phyloP scores from a whole-genome alignment of 805 yeast genomes.

The Myxozyma monticola region DNA sequence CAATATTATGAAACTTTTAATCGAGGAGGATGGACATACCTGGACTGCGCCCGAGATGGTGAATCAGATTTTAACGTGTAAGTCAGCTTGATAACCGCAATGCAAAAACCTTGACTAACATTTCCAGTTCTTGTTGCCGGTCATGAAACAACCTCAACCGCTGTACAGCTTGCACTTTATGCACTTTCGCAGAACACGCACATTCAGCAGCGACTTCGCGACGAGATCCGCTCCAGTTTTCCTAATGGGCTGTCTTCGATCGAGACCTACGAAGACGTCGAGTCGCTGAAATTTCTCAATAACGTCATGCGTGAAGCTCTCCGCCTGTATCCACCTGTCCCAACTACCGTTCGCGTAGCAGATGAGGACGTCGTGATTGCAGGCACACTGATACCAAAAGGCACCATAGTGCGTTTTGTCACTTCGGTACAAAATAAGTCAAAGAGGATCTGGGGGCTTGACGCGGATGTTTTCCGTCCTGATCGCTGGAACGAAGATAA shows the following conservation, averaged over 20 bases:
- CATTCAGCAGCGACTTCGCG: slow-evolving; percentile 19
- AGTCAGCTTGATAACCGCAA: too few species aligned
- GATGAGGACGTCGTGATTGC: slow-evolving; percentile 10
- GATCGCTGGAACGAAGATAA: slow-evolving; percentile 22
- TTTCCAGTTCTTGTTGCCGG: too few species aligned
- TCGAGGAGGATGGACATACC: not conserved
- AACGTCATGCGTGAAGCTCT: slow-evolving; percentile 14
- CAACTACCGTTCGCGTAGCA: slow-evolving; percentile 11
- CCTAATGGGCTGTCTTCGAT: not conserved
- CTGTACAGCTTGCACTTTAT: slow-evolving; percentile 10
- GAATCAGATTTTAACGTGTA: slow-evolving; percentile 2
- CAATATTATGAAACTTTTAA: not conserved
- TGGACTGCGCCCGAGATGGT: not conserved
- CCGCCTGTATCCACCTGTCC: slow-evolving; percentile 16
- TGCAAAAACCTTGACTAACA: too few species aligned
- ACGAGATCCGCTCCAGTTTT: slow-evolving; percentile 12
- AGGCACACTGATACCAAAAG: slow-evolving; percentile 22
- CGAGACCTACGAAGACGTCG: slow-evolving; percentile 15
- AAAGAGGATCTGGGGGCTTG: slow-evolving; percentile 23
- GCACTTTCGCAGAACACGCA: slow-evolving; percentile 10
- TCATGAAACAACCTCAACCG: slow-evolving; percentile 28
- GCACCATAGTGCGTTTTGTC: slow-evolving; percentile 10
- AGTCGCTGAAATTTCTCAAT: slow-evolving; percentile 5
- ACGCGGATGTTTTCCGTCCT: slow-evolving; percentile 26
- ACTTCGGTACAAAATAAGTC: slow-evolving; percentile 11